Base-by-base conservation (phyloP, 805 yeast genomes). In the Nakazawaea holstii region DNA sequence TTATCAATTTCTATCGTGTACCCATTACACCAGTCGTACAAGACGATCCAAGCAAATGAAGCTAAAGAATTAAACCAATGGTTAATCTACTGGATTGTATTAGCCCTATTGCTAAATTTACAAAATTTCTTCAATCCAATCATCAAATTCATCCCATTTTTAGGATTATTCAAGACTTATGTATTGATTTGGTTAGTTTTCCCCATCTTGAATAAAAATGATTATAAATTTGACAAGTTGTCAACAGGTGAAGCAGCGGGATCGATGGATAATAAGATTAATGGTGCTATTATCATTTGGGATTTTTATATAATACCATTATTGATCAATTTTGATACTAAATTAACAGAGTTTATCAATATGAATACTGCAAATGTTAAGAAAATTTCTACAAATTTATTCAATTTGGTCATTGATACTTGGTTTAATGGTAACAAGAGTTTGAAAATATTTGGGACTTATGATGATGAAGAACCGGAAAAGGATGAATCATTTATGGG, bases 51-150 rank as follows among this genome's bases (percentile, higher is more conserved):
- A 29, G 36, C 48, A 39, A 52, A 43, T n/a, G 35, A 3, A 45
- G 64, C 41, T 65, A 60, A 46, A 42, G 43, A 27, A 61, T 58
- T 44, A 8, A 35, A 10, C 20, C 49, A 49, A 45, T 75, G 82
- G 77, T 62, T 76, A 32, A 65, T 72, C 49, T 82, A 85, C 63
- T 88, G 96, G 95, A 69, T 84, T 10, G 80, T 84, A 1, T 62
- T 74, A 45, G 73, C 82, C 4, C 52, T 68, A 7, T 60, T 72
- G 38, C 54, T 68, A 8, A 36, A 44, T 20, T 11, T 51, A 14
- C 47, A 48, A 31, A 44, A 33, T n/a, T 35, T 35, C 14, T 40
- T 43, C 27, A 62, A 73, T 14, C 67, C 74, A 27, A 50, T 82
- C 26, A 56, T 69, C 39, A 60, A 65, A 39, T 58, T 72, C 39